Base-by-base conservation (phyloP, 2,329 filamentous ascomycete genomes). In the Penicillium sp. region DNA sequence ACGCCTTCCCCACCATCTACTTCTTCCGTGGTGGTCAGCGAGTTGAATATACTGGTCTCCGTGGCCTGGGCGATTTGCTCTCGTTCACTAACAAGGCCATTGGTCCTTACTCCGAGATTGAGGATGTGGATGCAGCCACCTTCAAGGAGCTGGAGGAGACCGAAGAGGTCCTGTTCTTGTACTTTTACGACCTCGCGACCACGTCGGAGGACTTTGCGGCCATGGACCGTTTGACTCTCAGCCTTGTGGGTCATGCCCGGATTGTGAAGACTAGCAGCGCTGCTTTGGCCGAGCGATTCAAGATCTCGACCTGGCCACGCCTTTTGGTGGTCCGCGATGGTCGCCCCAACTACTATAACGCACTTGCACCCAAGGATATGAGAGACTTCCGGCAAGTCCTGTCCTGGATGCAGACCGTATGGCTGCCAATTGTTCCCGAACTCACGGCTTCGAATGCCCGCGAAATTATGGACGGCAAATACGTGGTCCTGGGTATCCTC, bases 111-210 rank as follows among this genome's bases (percentile, higher is more conserved):
- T 80, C 82, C 46, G 91, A 91, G 42, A 86, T 99, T 26, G 84
- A 85, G 55, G 89, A 97, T 66, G 89, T 99, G 11, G 86, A 92
- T 68, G 86, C 87, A 9, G 83, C 81, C 23, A 80, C 83, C 4
- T 92, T 99, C 69, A 87, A 89, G 71, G 86, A 87, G 58, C 79
- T 99, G 66, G 93, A 99, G 73, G 84, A 94, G 79, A 93, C 89
- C 60, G 91, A 97, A 67, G 92, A 97, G 57, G 94, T 99, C 58
- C 88, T 97, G 52, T 99, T 99, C 74, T 78, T 96, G 63, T 99
- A 97, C 78, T 96, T 97, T 75, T 99, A 97, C 75, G 94, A 99
- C 70, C 87, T 96, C 65, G 94, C 94, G 12, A 97, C 93, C 2
- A 95, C 92, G 0, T 87, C 82, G 42, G 94, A 99, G 75, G 94